phyloP scores from a whole-genome alignment of 345 rosid genomes.

The Carallia brachiata region DNA sequence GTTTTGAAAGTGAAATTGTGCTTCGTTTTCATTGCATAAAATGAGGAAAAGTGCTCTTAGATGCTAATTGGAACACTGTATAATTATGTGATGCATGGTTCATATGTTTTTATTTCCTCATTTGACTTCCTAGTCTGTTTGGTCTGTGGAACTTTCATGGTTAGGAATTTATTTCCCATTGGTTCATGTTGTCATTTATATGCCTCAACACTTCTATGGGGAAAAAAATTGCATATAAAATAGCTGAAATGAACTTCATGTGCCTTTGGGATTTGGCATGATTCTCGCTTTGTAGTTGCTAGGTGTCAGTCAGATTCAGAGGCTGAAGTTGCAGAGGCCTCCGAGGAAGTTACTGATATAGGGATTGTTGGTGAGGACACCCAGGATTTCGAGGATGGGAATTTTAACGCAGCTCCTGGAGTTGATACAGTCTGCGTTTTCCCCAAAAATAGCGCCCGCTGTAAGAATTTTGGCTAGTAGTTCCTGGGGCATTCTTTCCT shows the following conservation, averaged over 20 bases:
- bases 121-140: neutral
- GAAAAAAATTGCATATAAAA: neutral
- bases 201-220: neutral
- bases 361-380: slow-evolving; percentile 66
- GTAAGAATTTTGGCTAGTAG: slow-evolving; percentile 26
- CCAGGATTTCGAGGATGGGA: slow-evolving; percentile 47
- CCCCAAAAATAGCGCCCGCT: slow-evolving; percentile 70
- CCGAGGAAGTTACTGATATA: slow-evolving; percentile 57
- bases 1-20: neutral
- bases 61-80: no score
- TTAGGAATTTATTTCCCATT: neutral
- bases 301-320: slow-evolving; percentile 65
- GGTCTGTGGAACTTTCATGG: neutral
- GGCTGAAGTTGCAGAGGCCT: slow-evolving; percentile 38
- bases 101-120: slow-evolving; percentile 19
- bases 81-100: neutral
- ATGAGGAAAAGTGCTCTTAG: neutral
- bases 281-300: slow-evolving; percentile 42
- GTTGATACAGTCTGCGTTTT: slow-evolving; percentile 63
- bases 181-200: neutral
- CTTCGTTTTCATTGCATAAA: neutral
- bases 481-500: neutral
- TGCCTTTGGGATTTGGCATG: slow-evolving; percentile 6
- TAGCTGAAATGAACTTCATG: slow-evolving; percentile 9
- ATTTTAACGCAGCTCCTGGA: slow-evolving; percentile 60